Base-by-base conservation (phyloP, 108 stramenopile species). In the Pinguiococcus pyrenoidosus region DNA sequence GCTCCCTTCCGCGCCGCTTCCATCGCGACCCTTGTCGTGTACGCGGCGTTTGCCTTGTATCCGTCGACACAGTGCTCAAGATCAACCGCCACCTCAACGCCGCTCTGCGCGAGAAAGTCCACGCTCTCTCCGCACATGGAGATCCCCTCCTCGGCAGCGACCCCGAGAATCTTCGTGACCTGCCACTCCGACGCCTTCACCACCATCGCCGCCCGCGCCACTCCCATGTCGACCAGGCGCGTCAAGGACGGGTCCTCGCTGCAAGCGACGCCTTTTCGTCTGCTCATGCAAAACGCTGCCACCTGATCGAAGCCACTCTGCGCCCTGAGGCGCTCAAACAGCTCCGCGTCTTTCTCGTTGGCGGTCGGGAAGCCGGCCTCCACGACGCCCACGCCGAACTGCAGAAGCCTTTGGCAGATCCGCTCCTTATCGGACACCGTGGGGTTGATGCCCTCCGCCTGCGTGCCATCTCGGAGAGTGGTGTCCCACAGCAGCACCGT, bases 11-110 rank as follows among this genome's bases (percentile, higher is more conserved):
- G 84, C 89, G 0, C 84, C 86, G 83, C 83, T 24, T 83, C 76
- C 8, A 70, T 77, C n/a, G n/a, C n/a, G n/a, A n/a, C n/a, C n/a
- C n/a, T n/a, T 48, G 75, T 44, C 0, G 75, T 56, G 48, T 84
- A 91, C 37, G 78, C 79, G 4, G 61, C 41, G 72, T 85, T 75
- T 25, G 59, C 59, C 46, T 75, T 69, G 69, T 75, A 82, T 6
- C 89, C 89, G 65, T 91, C 89, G 51, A 84, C 85, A 52, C 77
- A 88, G 64, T 91, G 89, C 54, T 91, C 89, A 40, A 91, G 50
- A 49, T 91, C 89, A 0, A 91, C 75, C 69, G 85, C 66, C 32
- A 87, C 85, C 26, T 44, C 46, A n/a, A 44, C 51, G 9, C 68
- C 78, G 20, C 64, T 45, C 25, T 41, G 26, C 2, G 66, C 66